Percentiles rank a stretch among this genome's conserved stretches.
phyloP scores from a whole-genome alignment of 78 protist genomes.

The Dictyostelium intermedium region DNA sequence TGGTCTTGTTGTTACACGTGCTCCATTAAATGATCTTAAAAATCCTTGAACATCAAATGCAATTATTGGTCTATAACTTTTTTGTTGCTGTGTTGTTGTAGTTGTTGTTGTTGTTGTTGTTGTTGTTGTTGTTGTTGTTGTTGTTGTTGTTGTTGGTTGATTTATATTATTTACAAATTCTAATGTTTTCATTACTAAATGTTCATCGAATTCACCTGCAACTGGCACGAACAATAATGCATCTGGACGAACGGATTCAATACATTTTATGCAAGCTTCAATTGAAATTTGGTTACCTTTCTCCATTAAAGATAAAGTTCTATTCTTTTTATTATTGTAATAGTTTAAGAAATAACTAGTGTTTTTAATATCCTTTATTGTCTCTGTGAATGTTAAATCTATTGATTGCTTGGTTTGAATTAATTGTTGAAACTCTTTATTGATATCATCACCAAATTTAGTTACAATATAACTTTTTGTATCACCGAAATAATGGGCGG shows the following conservation, averaged over 20 bases:
- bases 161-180: background rate
- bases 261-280: background rate
- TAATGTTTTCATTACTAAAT: background rate
- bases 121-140: background rate
- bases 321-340: conserved; percentile 51
- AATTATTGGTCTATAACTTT: conserved; percentile 28
- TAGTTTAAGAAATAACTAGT: conserved; percentile 59
- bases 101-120: too few relatives aligned
- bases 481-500: conserved; percentile 52
- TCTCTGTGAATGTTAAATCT: background rate
- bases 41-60: conserved; percentile 73
- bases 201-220: conserved; percentile 37
- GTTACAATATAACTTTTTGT: conserved; percentile 37
- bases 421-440: background rate
- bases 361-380: background rate
- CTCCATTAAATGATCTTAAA: conserved; percentile 35
- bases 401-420: conserved; percentile 4
- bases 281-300: background rate
- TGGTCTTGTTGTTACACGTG: conserved; percentile 40
- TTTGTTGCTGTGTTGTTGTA: too few relatives aligned
- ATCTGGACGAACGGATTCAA: conserved; percentile 12
- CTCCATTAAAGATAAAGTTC: conserved; percentile 39
- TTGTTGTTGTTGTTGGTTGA: too few relatives aligned
- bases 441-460: conserved; percentile 31
- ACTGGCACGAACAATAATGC: conserved; percentile 52